Conservation (phyloP, 2,329 filamentous ascomycete genomes). For the Ophiosphaerella herpotricha region DNA sequence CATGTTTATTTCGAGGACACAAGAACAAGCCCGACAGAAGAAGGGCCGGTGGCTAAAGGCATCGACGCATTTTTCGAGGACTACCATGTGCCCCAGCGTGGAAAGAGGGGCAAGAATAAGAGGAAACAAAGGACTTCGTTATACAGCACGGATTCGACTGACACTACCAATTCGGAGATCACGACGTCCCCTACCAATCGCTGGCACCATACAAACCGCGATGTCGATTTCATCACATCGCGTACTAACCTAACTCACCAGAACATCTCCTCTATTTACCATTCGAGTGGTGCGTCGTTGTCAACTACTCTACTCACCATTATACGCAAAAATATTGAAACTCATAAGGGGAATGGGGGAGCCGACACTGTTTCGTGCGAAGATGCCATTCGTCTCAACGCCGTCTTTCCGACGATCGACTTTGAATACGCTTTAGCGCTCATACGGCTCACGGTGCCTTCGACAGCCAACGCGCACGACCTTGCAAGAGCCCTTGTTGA, state of each 20-base stretch:
- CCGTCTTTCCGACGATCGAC: slow-evolving; percentile 60
- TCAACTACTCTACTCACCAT: slow-evolving; percentile 60
- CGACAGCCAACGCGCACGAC: slow-evolving; percentile 62
- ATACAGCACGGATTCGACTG: slow-evolving; percentile 24
- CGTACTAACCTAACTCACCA: slow-evolving; percentile 55
- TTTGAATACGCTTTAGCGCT: slow-evolving; percentile 57
- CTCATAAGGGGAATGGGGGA: slow-evolving; percentile 36
- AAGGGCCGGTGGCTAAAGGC: slow-evolving; percentile 61
- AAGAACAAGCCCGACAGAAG: slow-evolving; percentile 53
- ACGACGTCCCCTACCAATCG: slow-evolving; percentile 50
- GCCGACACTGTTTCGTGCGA: slow-evolving; percentile 52
- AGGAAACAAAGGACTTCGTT: slow-evolving; percentile 36
- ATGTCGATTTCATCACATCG: slow-evolving; percentile 65
- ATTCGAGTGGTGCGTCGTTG: slow-evolving; percentile 61
- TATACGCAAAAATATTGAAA: slow-evolving; percentile 53
- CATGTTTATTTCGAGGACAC: slow-evolving; percentile 76
- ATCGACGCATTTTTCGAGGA: slow-evolving; percentile 79
- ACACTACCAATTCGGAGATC: slow-evolving; percentile 29
- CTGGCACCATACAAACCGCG: slow-evolving; percentile 62
- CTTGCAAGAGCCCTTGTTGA: slow-evolving; percentile 60
- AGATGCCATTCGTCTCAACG: slow-evolving; percentile 59
- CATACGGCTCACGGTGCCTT: slow-evolving; percentile 61
- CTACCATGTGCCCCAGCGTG: slow-evolving; percentile 50
- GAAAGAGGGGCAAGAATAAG: slow-evolving; percentile 53
- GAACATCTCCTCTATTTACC: slow-evolving; percentile 62